Evolutionary conservation across 805 yeast genomes (phyloP).

Genomic region (Myxozyma sirexii): DNA sequence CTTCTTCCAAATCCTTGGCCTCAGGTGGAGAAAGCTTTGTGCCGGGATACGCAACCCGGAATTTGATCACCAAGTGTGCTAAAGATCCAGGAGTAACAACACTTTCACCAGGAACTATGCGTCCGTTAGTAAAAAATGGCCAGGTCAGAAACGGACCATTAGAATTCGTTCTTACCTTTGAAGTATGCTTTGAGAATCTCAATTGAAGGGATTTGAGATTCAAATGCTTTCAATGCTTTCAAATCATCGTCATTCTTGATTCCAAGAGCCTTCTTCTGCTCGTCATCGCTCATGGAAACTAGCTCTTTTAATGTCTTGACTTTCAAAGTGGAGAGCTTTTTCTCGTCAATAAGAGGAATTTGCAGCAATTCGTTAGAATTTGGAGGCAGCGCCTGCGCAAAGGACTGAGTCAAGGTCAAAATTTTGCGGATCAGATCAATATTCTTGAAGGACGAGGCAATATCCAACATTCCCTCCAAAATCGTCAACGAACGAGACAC

Average conservation of each 20-base stretch:
- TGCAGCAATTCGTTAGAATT: slow-evolving; percentile 56
- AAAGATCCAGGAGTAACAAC: slow-evolving; percentile 69
- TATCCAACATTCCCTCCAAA: slow-evolving; percentile 72
- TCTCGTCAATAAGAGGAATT: slow-evolving; percentile 69
- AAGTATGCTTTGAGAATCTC: slow-evolving; percentile 30
- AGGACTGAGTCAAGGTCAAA: slow-evolving; percentile 22
- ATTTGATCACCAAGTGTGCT: slow-evolving; percentile 75
- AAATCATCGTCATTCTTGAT: slow-evolving; percentile 22
- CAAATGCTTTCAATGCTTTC: slow-evolving; percentile 24
- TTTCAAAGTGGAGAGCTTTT: slow-evolving; percentile 23
- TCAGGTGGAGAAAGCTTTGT: slow-evolving; percentile 39
- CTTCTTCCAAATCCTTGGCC: slow-evolving; percentile 49
- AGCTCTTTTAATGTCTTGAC: slow-evolving; percentile 11
- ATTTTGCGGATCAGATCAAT: slow-evolving; percentile 48
- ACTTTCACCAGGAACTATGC: slow-evolving; percentile 84
- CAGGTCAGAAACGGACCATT: no score
- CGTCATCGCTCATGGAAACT: slow-evolving; percentile 7
- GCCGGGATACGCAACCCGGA: slow-evolving; percentile 70
- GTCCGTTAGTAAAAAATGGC: slow-evolving; percentile 42
- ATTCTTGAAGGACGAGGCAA: slow-evolving; percentile 78
- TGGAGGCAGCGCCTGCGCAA: slow-evolving; percentile 32
- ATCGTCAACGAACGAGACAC: slow-evolving; percentile 65
- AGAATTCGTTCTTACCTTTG: slow-evolving; percentile 26
- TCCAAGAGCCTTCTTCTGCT: slow-evolving; percentile 41
- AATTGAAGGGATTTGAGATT: slow-evolving; percentile 28